phyloP scores from a whole-genome alignment of 257 asterid genomes.

The Solanum bulbocastanum region DNA sequence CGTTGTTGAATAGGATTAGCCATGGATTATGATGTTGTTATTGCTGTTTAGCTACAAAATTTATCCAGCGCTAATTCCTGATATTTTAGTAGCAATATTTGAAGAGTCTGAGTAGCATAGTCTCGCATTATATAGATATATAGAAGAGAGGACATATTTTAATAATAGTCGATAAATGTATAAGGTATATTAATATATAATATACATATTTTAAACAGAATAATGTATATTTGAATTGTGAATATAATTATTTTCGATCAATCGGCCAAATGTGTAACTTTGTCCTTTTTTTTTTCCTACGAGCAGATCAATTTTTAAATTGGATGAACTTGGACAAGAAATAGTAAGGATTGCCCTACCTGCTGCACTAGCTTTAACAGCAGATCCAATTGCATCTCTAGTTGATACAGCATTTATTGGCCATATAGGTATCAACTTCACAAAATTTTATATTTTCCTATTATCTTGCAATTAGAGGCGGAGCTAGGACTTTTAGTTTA shows the following conservation, averaged over 20 bases:
- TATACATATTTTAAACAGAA: neutral
- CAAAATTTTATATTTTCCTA: neutral
- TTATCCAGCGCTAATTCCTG: accelerated
- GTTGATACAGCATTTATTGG: conserved; percentile 78
- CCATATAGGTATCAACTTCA: conserved; percentile 45
- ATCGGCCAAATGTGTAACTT: neutral
- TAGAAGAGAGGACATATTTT: neutral
- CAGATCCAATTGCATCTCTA: conserved; percentile 85
- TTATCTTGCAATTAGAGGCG: neutral
- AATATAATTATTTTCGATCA: neutral
- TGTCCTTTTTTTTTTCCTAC: neutral
- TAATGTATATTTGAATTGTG: neutral
- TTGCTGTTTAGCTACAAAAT: neutral
- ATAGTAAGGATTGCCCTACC: conserved; percentile 58
- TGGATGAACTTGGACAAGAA: conserved; percentile 63
- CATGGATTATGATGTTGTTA: accelerated
- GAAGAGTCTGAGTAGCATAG: neutral
- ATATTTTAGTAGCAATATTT: neutral
- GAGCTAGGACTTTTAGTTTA: neutral
- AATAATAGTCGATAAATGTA: too few relatives aligned
- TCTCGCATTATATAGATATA: neutral
- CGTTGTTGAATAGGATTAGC: neutral
- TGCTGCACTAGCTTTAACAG: conserved; percentile 71
- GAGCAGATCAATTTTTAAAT: conserved; percentile 42
- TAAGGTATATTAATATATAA: neutral